Conservation (phyloP, 495 filamentous ascomycete species). For the Aspergillus avenaceus region DNA sequence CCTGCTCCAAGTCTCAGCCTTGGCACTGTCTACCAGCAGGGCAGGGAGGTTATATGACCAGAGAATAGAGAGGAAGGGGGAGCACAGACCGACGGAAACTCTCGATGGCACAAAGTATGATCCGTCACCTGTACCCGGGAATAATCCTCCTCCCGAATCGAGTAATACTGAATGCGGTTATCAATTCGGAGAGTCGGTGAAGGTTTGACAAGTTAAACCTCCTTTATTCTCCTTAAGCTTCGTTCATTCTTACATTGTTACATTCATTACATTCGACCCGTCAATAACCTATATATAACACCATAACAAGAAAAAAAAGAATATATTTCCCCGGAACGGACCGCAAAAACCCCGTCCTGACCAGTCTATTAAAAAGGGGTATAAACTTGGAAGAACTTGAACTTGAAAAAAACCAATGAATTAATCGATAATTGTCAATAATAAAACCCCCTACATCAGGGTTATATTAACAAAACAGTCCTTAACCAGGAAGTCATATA, state of each 20-base stretch:
- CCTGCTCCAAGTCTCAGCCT: not conserved
- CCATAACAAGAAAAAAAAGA: not conserved
- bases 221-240: not conserved
- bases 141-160: not conserved
- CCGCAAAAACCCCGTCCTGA: not conserved
- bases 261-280: not conserved
- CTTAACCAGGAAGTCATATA: too few species aligned
- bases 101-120: conserved; percentile 4
- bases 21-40: not conserved
- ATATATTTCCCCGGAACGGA: not conserved
- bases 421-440: conserved; percentile 6
- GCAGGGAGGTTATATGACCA: not conserved
- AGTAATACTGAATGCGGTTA: not conserved
- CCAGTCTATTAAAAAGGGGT: not conserved
- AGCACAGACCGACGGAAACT: not conserved
- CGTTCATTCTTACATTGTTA: not conserved
- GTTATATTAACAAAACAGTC: not conserved
- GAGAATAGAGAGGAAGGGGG: too few species aligned
- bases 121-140: conserved; percentile 7
- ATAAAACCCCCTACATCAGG: too few species aligned
- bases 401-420: not conserved
- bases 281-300: not conserved
- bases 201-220: conserved; percentile 7
- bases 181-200: conserved; percentile 12
- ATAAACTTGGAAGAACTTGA: not conserved